Evolutionary conservation across 208 protist genomes (phyloP).

Genomic region (Trypanosoma cruzi): DNA sequence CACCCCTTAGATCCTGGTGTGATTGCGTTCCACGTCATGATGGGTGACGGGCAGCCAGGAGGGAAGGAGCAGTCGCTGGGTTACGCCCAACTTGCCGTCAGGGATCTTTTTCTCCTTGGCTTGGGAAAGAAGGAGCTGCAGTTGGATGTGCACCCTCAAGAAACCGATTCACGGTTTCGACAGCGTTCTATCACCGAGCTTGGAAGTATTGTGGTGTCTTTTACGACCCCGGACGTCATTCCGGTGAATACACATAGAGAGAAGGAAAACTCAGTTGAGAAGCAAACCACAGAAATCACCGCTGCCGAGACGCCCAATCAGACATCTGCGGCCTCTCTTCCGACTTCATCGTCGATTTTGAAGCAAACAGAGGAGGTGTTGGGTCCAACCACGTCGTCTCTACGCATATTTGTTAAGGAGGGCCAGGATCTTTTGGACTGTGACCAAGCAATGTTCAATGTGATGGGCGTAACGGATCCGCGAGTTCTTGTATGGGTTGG

Average conservation of each 20-base stretch:
- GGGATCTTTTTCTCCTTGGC: slow-evolving; percentile 24
- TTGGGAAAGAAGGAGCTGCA: slow-evolving; percentile 21
- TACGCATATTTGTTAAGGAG: slow-evolving; percentile 51
- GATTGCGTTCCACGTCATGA: slow-evolving; percentile 22
- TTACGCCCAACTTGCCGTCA: slow-evolving; percentile 16
- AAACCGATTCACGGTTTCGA: not conserved
- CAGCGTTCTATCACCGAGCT: not conserved
- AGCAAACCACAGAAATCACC: not conserved
- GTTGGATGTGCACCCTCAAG: not conserved
- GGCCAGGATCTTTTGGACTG: slow-evolving; percentile 33
- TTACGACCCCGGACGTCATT: slow-evolving; percentile 1
- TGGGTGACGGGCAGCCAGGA: not conserved
- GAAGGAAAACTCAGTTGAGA: not conserved
- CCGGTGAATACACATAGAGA: not conserved
- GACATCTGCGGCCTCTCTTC: not conserved
- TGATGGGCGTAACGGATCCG: slow-evolving; percentile 37
- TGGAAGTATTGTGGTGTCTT: slow-evolving; percentile 18
- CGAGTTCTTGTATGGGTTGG: slow-evolving; percentile 61
- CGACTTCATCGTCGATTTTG: no score
- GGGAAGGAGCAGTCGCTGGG: slow-evolving; percentile 2
- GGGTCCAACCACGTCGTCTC: not conserved
- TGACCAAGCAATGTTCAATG: slow-evolving; percentile 39
- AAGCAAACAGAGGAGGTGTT: not conserved
- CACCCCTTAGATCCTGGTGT: slow-evolving; percentile 17
- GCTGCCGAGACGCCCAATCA: not conserved